Evolutionary conservation across 2,329 filamentous ascomycete genomes (phyloP).

Genomic region (Cryphonectria japonica): DNA sequence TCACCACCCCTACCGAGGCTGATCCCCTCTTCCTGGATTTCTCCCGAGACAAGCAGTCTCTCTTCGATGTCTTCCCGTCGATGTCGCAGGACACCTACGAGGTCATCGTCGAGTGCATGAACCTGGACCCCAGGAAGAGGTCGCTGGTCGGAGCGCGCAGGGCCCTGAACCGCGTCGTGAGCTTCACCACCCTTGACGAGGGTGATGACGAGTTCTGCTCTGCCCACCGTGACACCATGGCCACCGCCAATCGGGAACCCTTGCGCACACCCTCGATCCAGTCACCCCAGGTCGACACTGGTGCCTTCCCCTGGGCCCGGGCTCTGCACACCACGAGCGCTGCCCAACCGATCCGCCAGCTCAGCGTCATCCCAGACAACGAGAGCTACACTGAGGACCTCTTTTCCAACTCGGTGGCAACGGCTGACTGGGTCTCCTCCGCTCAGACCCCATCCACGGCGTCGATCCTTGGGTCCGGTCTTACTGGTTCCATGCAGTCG

Average conservation of each 20-base stretch:
- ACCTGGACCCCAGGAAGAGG: constrained; percentile 86
- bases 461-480: constrained; percentile 80
- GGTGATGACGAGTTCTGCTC: constrained; percentile 91
- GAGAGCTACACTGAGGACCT: constrained; percentile 82
- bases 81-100: constrained; percentile 99
- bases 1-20: constrained; percentile 85
- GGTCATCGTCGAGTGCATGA: constrained; percentile 88
- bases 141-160: constrained; percentile 78
- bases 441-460: constrained; percentile 79
- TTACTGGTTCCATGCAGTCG: constrained; percentile 81
- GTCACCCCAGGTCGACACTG: constrained; percentile 78
- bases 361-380: constrained; percentile 83
- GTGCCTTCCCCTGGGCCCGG: constrained; percentile 94
- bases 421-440: constrained; percentile 75
- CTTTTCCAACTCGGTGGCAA: constrained; percentile 75
- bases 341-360: constrained; percentile 72
- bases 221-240: constrained; percentile 74
- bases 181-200: constrained; percentile 94
- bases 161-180: constrained; percentile 77
- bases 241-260: constrained; percentile 90
- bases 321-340: constrained; percentile 75
- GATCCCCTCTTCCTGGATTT: constrained; percentile 95
- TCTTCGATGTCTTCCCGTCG: constrained; percentile 97
- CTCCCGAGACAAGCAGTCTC: constrained; percentile 86
- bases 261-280: constrained; percentile 94